Base-by-base conservation (phyloP, 441 rosid species). In the Aquilaria agallochum region DNA sequence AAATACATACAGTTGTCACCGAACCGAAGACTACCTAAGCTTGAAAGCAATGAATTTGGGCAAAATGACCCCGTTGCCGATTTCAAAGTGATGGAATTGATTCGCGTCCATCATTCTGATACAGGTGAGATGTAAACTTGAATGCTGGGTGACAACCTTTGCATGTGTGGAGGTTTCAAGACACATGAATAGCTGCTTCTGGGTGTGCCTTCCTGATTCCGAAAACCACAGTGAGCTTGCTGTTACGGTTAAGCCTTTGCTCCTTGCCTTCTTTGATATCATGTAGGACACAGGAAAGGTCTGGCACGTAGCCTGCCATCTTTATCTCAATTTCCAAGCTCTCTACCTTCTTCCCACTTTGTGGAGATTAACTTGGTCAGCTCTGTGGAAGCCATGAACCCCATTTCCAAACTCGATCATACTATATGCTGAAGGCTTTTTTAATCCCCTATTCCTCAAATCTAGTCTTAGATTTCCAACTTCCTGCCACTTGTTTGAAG, bases 261-360 rank as follows among this genome's bases (percentile, higher is more conserved):
- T 83, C 83, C 72, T 78, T 83, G 57, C 76, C 83, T 74, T 83
- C 83, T 73, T 80, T 80, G 55, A 80, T 63, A 12, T 78, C 82
- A 52, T 80, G 88, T 36, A 78, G 56, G 47, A 74, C 77, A 53
- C 83, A 83, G 2, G 80, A 76, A 45, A 73, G 63, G 69, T 83
- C 78, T 0, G 79, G 83, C 13, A 63, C 55, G 31, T 81, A 71
- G 53, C 86, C 84, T 20, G 70, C 79, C 71, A 62, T 71, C 64
- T 77, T 63, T 71, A 79, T 67, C 65, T 81, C 83, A 36, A 48
- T 33, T 11, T 60, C 53, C 69, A 78, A n/a, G 65, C 56, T 60
- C 66, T 77, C 78, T 10, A 73, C 59, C 61, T 68, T 77, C 69
- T 9, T 32, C 44, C 64, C 55, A 56, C 76, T 82, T 34, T 80